Conservation (phyloP, 108 stramenopile genomes). For the Stephanodiscus minutulus region DNA sequence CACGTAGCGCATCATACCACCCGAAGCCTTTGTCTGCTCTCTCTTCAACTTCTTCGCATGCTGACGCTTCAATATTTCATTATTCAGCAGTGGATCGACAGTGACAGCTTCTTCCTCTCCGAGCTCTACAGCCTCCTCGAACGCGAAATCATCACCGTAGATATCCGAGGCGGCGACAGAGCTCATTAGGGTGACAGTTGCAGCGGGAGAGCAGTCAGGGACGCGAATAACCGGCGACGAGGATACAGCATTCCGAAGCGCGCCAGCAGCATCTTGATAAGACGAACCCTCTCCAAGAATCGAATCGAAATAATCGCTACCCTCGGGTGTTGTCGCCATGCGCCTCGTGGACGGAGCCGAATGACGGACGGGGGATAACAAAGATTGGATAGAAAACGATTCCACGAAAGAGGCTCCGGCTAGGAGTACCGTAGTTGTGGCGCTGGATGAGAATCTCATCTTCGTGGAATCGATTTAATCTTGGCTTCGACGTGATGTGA, state of each 20-base stretch:
- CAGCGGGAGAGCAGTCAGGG: slow-evolving; percentile 51
- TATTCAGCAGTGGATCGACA: slow-evolving; percentile 44
- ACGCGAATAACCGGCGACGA: slow-evolving; percentile 48
- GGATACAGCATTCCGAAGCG: slow-evolving; percentile 15
- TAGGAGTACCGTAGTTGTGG: slow-evolving; percentile 31
- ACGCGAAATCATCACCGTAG: slow-evolving; percentile 35
- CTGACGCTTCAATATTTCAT: slow-evolving; percentile 57
- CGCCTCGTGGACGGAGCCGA: slow-evolving; percentile 13
- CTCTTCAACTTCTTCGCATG: slow-evolving; percentile 46
- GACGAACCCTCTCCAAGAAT: slow-evolving; percentile 54
- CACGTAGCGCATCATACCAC: slow-evolving; percentile 48
- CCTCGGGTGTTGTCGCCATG: slow-evolving; percentile 24
- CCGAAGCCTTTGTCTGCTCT: slow-evolving; percentile 38
- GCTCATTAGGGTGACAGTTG: slow-evolving; percentile 47
- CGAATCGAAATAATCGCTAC: slow-evolving; percentile 38
- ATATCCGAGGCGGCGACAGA: slow-evolving; percentile 41
- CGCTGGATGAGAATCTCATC: slow-evolving; percentile 39
- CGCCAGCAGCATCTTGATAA: slow-evolving; percentile 32
- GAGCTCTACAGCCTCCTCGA: slow-evolving; percentile 42
- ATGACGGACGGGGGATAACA: slow-evolving; percentile 24
- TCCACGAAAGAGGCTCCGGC: slow-evolving; percentile 26
- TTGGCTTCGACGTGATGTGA: neutral
- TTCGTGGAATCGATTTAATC: neutral
- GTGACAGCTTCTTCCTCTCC: slow-evolving; percentile 25
- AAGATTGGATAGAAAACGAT: slow-evolving; percentile 44